Evolutionary conservation across 768 basidiomycete species (phyloP).

Genomic region (Tephrocybe rancida): DNA sequence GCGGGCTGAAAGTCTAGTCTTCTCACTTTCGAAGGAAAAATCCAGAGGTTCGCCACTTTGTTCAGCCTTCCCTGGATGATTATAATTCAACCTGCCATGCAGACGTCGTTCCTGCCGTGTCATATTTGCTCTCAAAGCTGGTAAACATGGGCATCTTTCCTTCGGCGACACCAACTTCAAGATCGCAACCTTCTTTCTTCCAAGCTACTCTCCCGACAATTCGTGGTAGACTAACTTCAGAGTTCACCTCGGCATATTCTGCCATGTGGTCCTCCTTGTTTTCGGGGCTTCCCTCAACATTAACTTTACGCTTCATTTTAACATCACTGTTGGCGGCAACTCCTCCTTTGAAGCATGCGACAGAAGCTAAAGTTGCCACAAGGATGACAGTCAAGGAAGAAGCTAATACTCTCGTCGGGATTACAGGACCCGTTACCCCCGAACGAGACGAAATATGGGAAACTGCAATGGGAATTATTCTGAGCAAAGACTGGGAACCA

Average conservation of each 20-base stretch:
- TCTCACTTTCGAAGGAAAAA: conserved; percentile 37
- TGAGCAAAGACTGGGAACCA: conserved; percentile 62
- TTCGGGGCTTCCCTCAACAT: conserved; percentile 48
- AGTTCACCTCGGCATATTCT: conserved; percentile 38
- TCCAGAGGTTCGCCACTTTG: conserved; percentile 41
- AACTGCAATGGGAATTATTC: conserved; percentile 44
- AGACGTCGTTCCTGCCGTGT: conserved; percentile 45
- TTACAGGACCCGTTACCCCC: conserved; percentile 55
- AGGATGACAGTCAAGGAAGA: conserved; percentile 55
- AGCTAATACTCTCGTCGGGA: conserved; percentile 46
- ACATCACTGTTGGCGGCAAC: conserved; percentile 60
- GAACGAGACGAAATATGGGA: conserved; percentile 56
- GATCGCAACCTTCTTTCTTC: conserved; percentile 78
- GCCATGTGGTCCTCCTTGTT: conserved; percentile 51
- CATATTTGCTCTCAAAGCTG: conserved; percentile 65
- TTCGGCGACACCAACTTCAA: conserved; percentile 43
- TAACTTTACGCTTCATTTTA: conserved; percentile 59
- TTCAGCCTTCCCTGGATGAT: neutral
- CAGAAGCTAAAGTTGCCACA: conserved; percentile 29
- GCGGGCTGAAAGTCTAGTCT: conserved; percentile 55
- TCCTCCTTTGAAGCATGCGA: conserved; percentile 25
- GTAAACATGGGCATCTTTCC: conserved; percentile 72
- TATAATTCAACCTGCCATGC: conserved; percentile 6
- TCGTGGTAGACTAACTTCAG: conserved; percentile 36
- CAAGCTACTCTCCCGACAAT: conserved; percentile 49